Evolutionary conservation across 2,329 filamentous ascomycete species (phyloP).

Genomic region (Xylariaceae sp.): DNA sequence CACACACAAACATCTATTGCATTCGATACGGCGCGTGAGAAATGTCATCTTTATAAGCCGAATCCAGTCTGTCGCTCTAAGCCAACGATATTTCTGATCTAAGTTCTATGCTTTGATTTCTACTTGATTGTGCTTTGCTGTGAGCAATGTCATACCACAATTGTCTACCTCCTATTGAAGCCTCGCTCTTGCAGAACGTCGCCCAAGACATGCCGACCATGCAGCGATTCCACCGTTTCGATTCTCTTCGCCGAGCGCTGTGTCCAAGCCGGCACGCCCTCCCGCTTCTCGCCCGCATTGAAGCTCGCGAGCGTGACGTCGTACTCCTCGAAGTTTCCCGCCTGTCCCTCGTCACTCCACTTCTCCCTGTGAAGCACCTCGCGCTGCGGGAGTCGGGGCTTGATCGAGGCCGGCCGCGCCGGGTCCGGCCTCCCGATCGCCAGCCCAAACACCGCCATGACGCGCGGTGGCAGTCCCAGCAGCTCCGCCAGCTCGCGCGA

Average conservation of each 20-base stretch:
- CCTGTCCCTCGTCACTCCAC: slow-evolving; percentile 17
- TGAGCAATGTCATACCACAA: no score
- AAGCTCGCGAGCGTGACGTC: slow-evolving; percentile 21
- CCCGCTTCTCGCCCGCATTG: slow-evolving; percentile 20
- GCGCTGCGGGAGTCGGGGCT: slow-evolving; percentile 22
- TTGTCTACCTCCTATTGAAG: slow-evolving; percentile 14
- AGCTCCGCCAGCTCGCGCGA: slow-evolving; percentile 23
- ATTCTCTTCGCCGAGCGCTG: slow-evolving; percentile 21
- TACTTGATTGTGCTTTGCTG: no score
- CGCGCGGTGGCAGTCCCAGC: slow-evolving; percentile 24
- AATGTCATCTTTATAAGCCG: no score
- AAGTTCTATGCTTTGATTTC: no score
- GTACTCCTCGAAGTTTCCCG: slow-evolving; percentile 17
- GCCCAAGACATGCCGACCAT: slow-evolving; percentile 23
- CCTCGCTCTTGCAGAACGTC: slow-evolving; percentile 19
- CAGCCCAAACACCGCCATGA: slow-evolving; percentile 27
- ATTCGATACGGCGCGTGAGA: no score
- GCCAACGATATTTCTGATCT: no score
- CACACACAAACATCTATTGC: no score
- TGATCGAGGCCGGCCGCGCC: slow-evolving; percentile 18
- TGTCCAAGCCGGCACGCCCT: slow-evolving; percentile 23
- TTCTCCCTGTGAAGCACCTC: slow-evolving; percentile 25
- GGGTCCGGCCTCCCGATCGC: slow-evolving; percentile 24
- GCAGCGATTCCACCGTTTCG: slow-evolving; percentile 22
- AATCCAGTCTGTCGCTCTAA: no score